These are phyloP conservation scores for Neolentinus lepideus DNA, from an alignment of 1,284 basidiomycete species.

Conservation along the genomic window DNA sequence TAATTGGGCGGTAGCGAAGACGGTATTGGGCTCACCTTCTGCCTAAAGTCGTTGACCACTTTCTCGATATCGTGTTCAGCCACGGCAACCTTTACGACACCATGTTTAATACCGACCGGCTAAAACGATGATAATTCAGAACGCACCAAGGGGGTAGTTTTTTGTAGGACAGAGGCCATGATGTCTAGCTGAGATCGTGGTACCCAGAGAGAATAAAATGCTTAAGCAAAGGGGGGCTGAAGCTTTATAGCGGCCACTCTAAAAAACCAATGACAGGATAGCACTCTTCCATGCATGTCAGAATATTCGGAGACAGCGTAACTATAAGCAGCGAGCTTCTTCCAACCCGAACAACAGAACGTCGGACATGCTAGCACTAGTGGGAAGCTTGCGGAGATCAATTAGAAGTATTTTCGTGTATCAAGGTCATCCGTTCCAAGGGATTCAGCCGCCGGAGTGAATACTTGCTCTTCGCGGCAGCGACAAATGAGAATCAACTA, in stretches of 20 bases:
- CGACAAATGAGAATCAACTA: no score
- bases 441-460: no score
- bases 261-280: not conserved
- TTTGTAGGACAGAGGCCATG: not conserved
- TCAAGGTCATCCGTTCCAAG: no score
- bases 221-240: no score
- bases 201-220: no score
- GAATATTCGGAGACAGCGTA: no score
- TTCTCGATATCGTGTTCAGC: constrained; percentile 17
- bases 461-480: no score
- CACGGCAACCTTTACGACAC: not conserved
- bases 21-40: constrained; percentile 27
- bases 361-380: not conserved
- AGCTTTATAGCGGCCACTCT: no score
- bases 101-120: not conserved
- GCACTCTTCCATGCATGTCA: not conserved
- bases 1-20: not conserved
- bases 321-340: not conserved
- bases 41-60: constrained; percentile 34
- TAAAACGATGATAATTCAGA: not conserved
- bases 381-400: not conserved
- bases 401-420: no score
- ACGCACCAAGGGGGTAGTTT: not conserved
- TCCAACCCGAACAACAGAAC: not conserved
- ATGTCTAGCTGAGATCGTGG: not conserved